A percentile compares a stretch with the other conserved stretches of the same genome.
Conservation (phyloP, 1,139 yeast genomes). For the Arxiozyma slooffiae region DNA sequence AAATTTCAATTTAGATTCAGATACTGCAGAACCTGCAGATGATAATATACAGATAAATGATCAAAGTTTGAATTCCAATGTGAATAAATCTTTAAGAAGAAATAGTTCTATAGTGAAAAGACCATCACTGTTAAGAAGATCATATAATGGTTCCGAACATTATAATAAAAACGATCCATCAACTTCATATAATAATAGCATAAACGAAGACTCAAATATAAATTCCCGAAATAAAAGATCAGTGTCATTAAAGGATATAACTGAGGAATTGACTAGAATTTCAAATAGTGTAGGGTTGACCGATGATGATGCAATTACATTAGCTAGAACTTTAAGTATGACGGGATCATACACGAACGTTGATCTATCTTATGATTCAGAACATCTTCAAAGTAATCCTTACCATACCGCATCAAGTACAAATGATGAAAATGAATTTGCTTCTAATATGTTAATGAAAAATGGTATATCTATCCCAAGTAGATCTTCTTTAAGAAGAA, state of each 20-base stretch:
- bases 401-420: not conserved
- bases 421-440: conserved; percentile 13
- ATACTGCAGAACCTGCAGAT: not conserved
- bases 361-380: not conserved
- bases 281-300: conserved; percentile 66
- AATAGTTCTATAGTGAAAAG: conserved; percentile 24
- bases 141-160: conserved; percentile 24
- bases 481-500: conserved; percentile 28
- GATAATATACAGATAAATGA: not conserved
- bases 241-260: conserved; percentile 51
- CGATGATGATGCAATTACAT: conserved; percentile 62
- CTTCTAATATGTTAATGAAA: conserved; percentile 23
- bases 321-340: conserved; percentile 53
- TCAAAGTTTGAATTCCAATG: not conserved
- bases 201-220: not conserved
- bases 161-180: conserved; percentile 3
- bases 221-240: conserved; percentile 1
- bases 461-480: conserved; percentile 24
- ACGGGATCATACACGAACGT: conserved; percentile 15
- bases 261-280: conserved; percentile 55
- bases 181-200: not conserved
- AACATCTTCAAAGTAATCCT: not conserved
- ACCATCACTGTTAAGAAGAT: conserved; percentile 29
- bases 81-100: conserved; percentile 5
- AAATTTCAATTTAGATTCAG: conserved; percentile 41